phyloP scores from a whole-genome alignment of 2,329 filamentous ascomycete genomes.

The Raffaelea albimanens region DNA sequence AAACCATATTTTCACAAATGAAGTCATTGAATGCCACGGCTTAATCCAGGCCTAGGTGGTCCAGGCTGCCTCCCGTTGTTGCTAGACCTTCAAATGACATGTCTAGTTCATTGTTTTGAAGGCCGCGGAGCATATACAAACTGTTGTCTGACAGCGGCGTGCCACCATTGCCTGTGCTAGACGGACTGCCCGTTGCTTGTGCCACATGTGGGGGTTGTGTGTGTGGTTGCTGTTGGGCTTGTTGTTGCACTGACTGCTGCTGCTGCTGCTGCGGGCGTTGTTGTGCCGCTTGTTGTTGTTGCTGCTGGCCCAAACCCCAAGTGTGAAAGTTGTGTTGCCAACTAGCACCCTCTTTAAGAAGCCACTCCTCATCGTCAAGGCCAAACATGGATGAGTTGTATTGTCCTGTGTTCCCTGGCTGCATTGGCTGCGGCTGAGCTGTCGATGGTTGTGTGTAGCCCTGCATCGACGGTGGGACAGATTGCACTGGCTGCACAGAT shows the following conservation, averaged over 20 bases:
- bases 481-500: no score
- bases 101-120: constrained; percentile 3
- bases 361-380: constrained; percentile 47
- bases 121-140: constrained; percentile 3
- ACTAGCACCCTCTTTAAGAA: constrained; percentile 45
- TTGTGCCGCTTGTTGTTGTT: not conserved
- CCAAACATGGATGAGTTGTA: constrained; percentile 22
- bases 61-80: constrained; percentile 16
- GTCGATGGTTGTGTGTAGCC: constrained; percentile 2
- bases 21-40: no score
- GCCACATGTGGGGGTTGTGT: constrained; percentile 1
- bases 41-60: constrained; percentile 3
- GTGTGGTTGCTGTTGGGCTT: not conserved
- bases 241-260: constrained; percentile 2
- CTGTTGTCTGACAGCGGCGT: constrained; percentile 6
- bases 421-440: constrained; percentile 5
- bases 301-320: constrained; percentile 31
- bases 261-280: constrained; percentile 1
- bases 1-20: no score
- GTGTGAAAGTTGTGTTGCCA: constrained; percentile 50
- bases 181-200: not conserved
- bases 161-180: constrained; percentile 1
- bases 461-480: constrained; percentile 1
- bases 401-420: constrained; percentile 5
- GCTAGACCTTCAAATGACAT: constrained; percentile 17